Percentiles rank a stretch among this genome's conserved stretches.
Evolutionary conservation across 441 rosid species (phyloP).

Genomic region (Iberis amara): DNA sequence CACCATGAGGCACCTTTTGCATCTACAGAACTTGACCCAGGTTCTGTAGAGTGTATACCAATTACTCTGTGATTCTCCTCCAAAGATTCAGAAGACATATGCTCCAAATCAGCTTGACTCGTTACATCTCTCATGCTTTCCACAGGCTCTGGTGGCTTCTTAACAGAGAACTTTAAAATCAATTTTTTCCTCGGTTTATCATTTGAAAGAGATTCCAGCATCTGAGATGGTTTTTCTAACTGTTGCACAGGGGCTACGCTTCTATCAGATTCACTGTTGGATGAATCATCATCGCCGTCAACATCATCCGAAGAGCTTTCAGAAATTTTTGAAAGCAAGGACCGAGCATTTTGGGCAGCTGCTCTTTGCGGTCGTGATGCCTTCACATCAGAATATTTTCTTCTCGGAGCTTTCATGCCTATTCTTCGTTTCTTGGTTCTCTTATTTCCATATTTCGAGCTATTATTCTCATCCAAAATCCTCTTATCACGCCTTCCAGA

Average conservation of each 20-base stretch:
- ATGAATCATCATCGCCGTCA: constrained; percentile 47
- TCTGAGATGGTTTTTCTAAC: constrained; percentile 34
- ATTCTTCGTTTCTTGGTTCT: constrained; percentile 42
- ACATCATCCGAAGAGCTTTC: constrained; percentile 58
- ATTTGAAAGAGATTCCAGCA: constrained; percentile 40
- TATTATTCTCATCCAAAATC: constrained; percentile 47
- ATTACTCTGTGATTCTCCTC: constrained; percentile 36
- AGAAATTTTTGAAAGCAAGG: constrained; percentile 57
- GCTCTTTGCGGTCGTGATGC: constrained; percentile 63
- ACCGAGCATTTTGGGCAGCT: constrained; percentile 70
- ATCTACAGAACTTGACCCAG: constrained; percentile 41
- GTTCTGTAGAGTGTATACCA: constrained; percentile 36
- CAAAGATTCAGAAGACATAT: constrained; percentile 32
- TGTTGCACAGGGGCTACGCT: constrained; percentile 33
- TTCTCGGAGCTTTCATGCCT: constrained; percentile 41
- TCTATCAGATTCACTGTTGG: constrained; percentile 44
- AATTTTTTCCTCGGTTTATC: constrained; percentile 51
- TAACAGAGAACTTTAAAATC: constrained; percentile 54
- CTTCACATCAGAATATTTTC: constrained; percentile 44
- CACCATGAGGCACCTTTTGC: constrained; percentile 33
- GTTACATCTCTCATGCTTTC: constrained; percentile 32
- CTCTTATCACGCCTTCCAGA: constrained; percentile 60
- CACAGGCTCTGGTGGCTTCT: constrained; percentile 40
- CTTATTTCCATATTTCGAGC: constrained; percentile 36
- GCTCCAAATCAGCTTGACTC: constrained; percentile 31